A percentile compares a stretch with the other conserved stretches of the same genome.
phyloP scores from a whole-genome alignment of 225 moss, liverwort and hornwort genomes.

The Physcomitrellopsis africana region DNA sequence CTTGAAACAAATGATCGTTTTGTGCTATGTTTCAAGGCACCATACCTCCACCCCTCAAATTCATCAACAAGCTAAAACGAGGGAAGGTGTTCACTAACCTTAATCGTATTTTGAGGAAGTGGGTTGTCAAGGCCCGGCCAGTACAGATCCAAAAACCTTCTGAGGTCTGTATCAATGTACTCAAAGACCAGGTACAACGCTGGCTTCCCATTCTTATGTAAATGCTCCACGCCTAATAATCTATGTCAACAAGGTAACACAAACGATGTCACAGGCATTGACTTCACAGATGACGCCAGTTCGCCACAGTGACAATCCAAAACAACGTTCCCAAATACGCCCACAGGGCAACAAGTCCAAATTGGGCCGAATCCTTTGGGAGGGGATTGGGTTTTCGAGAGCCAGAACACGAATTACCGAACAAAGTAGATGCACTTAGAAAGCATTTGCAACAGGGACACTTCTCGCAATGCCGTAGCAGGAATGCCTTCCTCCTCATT shows the following conservation, averaged over 20 bases:
- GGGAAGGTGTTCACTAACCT: constrained; percentile 34
- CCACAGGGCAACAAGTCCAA: background rate
- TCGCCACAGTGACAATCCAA: background rate
- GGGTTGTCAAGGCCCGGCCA: constrained; percentile 28
- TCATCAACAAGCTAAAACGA: no score
- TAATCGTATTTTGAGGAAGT: constrained; percentile 42
- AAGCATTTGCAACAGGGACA: constrained; percentile 54
- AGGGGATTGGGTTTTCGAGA: background rate
- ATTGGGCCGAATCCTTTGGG: background rate
- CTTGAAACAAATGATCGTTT: background rate
- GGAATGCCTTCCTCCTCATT: constrained; percentile 58
- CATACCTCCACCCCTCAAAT: no score
- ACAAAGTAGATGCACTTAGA: constrained; percentile 60
- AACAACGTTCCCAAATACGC: constrained; percentile 10
- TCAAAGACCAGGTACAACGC: constrained; percentile 52
- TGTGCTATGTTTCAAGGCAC: no score
- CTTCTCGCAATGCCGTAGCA: constrained; percentile 53
- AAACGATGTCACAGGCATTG: constrained; percentile 12
- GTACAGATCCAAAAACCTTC: constrained; percentile 45
- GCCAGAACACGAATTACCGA: constrained; percentile 32
- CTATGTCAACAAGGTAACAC: constrained; percentile 23
- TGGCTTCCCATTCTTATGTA: constrained; percentile 37
- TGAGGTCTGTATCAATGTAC: constrained; percentile 59
- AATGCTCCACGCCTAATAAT: constrained; percentile 53
- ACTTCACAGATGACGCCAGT: background rate